Base-by-base conservation (phyloP, 1,139 yeast species). In the Casaregolazyma suthepensis region DNA sequence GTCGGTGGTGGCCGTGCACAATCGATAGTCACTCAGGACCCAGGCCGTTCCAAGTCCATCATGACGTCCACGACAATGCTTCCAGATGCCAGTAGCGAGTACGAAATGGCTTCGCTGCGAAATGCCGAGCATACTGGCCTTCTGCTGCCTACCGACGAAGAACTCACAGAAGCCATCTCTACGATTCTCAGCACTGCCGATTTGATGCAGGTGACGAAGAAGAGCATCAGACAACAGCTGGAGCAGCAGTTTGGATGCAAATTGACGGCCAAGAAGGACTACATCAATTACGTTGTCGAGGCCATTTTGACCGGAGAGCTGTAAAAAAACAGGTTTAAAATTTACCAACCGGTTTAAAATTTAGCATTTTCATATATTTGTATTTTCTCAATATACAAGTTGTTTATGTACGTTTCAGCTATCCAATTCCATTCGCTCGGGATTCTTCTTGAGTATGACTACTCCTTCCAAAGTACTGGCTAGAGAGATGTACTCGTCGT, bases 391-490 rank as follows among this genome's bases (percentile, higher is more conserved):
- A 22, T 17, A 17, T 26, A 44, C 20, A 44, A 17, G 15, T 22
- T 3, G 15, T 45, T 45, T 17, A 45, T 45, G 26, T 48, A 42
- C 23, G 40, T 48, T 29, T 22, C 64, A 74, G 59, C 67, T 69
- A 65, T 81, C 86, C 44, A 79, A 82, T 58, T 86, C 95, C 81
- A 86, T 82, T 70, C 78, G 83, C 59, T 90, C 96, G 15, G 95
- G 95, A 66, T 90, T 89, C 76, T 93, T 91, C 75, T 80, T 87
- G 70, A 94, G 78, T 60, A 94, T 89, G 50, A 93, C 98, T 59
- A 93, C 80, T 50, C 99, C 99, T 69, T 94, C 99, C 62, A 94
- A 77, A 42, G 91, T 81, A 58, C 83, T 81, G 9, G 95, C 81
- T 66, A 90, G 78, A 59, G 96, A 81, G 59, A 87, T 78, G 75